Percentiles rank a stretch among this genome's conserved stretches.
Evolutionary conservation across 257 asterid species (phyloP).

Genomic region (Solanum paucissectum): DNA sequence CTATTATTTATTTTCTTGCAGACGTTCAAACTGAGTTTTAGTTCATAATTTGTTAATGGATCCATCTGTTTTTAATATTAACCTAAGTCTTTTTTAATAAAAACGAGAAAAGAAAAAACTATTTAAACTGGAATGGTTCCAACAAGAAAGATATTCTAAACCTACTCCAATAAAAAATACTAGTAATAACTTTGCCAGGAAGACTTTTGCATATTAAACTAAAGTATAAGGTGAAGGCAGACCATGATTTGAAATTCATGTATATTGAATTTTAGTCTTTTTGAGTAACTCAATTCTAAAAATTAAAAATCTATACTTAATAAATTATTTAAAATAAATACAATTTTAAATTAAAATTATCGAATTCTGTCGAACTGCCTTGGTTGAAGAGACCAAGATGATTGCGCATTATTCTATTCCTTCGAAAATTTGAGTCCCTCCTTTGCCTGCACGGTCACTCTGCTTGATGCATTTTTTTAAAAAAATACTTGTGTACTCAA

Average conservation of each 20-base stretch:
- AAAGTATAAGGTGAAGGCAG: neutral
- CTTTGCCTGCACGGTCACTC: slow-evolving; percentile 5
- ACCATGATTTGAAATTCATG: neutral
- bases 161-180: neutral
- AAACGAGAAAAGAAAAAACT: neutral
- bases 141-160: neutral
- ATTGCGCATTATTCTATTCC: neutral
- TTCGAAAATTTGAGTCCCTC: neutral
- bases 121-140: neutral
- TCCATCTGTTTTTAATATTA: neutral
- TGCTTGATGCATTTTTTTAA: neutral
- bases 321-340: neutral
- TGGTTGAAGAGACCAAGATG: neutral
- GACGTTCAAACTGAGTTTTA: neutral
- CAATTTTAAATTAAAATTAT: rapidly evolving
- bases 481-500: neutral
- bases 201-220: neutral
- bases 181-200: neutral
- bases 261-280: neutral
- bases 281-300: neutral
- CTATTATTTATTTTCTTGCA: neutral
- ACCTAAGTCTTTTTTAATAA: neutral
- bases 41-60: neutral
- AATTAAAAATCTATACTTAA: neutral
- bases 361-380: rapidly evolving